phyloP scores from a whole-genome alignment of 1,284 basidiomycete genomes.

The Naganishia albida region DNA sequence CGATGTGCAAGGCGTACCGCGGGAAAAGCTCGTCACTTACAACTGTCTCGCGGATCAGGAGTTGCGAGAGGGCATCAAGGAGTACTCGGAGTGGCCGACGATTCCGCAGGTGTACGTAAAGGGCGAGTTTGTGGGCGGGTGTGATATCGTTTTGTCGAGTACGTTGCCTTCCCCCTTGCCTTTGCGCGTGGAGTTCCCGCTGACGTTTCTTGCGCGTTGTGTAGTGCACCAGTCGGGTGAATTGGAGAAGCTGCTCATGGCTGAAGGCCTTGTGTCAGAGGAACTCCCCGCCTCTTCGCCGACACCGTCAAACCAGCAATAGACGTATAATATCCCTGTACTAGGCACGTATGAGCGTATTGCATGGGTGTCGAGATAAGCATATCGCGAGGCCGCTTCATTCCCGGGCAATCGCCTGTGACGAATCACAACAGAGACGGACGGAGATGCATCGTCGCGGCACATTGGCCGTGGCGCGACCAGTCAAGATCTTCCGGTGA shows the following conservation, averaged over 20 bases:
- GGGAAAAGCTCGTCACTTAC: slow-evolving; percentile 79
- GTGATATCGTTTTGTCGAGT: slow-evolving; percentile 92
- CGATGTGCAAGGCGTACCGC: slow-evolving; percentile 78
- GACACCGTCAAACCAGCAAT: slow-evolving; percentile 27
- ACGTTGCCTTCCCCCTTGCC: slow-evolving; percentile 54
- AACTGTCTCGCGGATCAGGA: slow-evolving; percentile 88
- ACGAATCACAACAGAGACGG: background rate
- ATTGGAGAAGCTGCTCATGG: slow-evolving; percentile 77
- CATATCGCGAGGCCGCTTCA: background rate
- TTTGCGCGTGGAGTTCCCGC: slow-evolving; percentile 2
- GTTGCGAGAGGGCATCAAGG: slow-evolving; percentile 73
- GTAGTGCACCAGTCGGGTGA: slow-evolving; percentile 98
- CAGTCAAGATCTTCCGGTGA: background rate
- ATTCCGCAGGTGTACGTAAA: slow-evolving; percentile 94
- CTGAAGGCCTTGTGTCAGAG: slow-evolving; percentile 67
- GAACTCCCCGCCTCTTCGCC: slow-evolving; percentile 43
- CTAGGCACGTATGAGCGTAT: slow-evolving; percentile 1
- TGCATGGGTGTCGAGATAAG: background rate
- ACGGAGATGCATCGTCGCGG: background rate
- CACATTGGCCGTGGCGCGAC: no score
- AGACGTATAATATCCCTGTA: slow-evolving; percentile 1
- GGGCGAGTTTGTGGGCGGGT: slow-evolving; percentile 94
- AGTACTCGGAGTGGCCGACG: slow-evolving; percentile 97
- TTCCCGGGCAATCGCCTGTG: no score
- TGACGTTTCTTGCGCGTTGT: slow-evolving; percentile 58